Percentiles rank a stretch among this genome's conserved stretches.
Conservation (phyloP, 371 early-diverging fungal species). For the Rhizomucor miehei region DNA sequence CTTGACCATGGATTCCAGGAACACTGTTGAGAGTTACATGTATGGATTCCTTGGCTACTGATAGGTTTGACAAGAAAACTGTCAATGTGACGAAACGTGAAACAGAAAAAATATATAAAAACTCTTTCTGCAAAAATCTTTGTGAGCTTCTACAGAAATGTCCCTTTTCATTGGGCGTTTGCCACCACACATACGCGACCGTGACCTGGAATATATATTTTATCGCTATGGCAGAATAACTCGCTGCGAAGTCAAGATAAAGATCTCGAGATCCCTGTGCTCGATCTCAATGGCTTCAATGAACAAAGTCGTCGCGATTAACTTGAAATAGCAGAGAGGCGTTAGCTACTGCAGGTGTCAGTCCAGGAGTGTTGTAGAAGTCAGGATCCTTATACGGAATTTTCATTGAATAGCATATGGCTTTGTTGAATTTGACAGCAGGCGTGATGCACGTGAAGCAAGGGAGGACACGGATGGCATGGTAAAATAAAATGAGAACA, state of each 20-base stretch:
- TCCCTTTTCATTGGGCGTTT: background rate
- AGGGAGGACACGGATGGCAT: background rate
- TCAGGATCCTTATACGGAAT: background rate
- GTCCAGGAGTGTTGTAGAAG: background rate
- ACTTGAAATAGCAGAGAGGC: background rate
- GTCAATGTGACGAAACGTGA: background rate
- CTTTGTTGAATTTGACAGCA: background rate
- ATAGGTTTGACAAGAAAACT: too few species aligned
- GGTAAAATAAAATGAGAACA: background rate
- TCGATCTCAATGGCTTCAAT: background rate
- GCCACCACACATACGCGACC: background rate
- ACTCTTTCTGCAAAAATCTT: background rate
- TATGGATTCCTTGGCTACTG: too few species aligned
- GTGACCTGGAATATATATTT: background rate
- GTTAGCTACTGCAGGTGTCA: background rate
- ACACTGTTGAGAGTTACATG: too few species aligned
- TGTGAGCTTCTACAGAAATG: background rate
- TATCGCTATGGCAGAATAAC: conserved; percentile 2
- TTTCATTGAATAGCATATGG: background rate
- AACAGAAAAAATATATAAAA: background rate
- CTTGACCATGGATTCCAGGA: too few species aligned
- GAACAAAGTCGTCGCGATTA: background rate
- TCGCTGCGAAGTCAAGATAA: background rate
- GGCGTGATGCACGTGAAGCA: background rate
- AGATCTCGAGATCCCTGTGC: background rate